These are phyloP conservation scores for Friedmanniomyces simplex DNA, from an alignment of 495 filamentous ascomycete species.

Conservation along the genomic window DNA sequence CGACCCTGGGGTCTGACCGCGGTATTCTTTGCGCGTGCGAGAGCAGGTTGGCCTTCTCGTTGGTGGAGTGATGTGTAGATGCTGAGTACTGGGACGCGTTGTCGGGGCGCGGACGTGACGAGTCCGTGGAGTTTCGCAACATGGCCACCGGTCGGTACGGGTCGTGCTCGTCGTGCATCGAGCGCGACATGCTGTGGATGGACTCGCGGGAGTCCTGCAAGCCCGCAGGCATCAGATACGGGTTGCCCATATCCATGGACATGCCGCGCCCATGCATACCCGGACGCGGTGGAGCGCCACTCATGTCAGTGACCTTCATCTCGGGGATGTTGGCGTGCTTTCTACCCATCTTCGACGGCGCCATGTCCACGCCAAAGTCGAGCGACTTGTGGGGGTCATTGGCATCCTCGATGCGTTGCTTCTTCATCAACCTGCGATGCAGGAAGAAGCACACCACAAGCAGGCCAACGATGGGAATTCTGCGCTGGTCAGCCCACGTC, in stretches of 20 bases:
- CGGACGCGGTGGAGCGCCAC: conserved; percentile 33
- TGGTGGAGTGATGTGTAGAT: conserved; percentile 39
- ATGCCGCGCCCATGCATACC: conserved; percentile 35
- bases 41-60: conserved; percentile 51
- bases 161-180: conserved; percentile 59
- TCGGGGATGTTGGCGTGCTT: conserved; percentile 40
- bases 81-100: conserved; percentile 56
- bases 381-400: conserved; percentile 85
- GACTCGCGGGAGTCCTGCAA: conserved; percentile 74
- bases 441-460: conserved; percentile 60
- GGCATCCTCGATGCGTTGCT: conserved; percentile 64
- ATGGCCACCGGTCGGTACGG: conserved; percentile 62
- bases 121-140: conserved; percentile 7
- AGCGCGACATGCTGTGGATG: conserved; percentile 69
- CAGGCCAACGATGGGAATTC: conserved; percentile 65
- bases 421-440: conserved; percentile 65
- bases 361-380: conserved; percentile 70
- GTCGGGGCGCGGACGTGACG: conserved; percentile 38
- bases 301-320: conserved; percentile 34
- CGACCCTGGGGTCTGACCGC: conserved; percentile 33
- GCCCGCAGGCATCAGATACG: conserved; percentile 81
- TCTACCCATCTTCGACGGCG: conserved; percentile 25
- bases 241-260: conserved; percentile 75
- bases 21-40: conserved; percentile 56
- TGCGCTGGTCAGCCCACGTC: conserved; percentile 20